Evolutionary conservation across 116 monocot species (phyloP).

Genomic region (Dioscorea cayenensis): DNA sequence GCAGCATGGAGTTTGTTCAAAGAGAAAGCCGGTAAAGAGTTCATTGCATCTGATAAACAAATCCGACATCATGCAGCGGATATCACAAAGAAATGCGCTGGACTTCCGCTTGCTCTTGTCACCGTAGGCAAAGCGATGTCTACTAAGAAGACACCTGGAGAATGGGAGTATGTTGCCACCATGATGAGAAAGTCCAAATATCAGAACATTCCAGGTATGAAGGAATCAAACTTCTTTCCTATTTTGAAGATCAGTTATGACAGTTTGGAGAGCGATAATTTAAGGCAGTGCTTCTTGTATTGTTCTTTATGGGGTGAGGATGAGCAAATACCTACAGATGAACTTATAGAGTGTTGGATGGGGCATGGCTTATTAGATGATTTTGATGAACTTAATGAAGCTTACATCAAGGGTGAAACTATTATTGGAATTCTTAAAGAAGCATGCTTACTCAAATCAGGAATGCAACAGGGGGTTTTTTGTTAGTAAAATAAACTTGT

Average conservation of each 20-base stretch:
- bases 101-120: constrained; percentile 34
- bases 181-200: constrained; percentile 10
- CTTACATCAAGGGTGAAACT: constrained; percentile 13
- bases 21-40: constrained; percentile 9
- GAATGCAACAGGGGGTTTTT: no score
- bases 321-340: constrained; percentile 6
- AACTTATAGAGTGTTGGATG: constrained; percentile 29
- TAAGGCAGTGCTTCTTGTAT: constrained; percentile 23
- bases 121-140: constrained; percentile 17
- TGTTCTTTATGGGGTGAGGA: constrained; percentile 33
- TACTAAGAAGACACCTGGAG: neutral
- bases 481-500: no score
- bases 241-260: constrained; percentile 28
- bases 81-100: constrained; percentile 16
- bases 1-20: constrained; percentile 17
- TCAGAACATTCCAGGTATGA: constrained; percentile 2
- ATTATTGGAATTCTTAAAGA: constrained; percentile 14
- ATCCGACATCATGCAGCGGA: constrained; percentile 7
- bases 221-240: constrained; percentile 1
- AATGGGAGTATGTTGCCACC: constrained; percentile 17
- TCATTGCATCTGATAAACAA: neutral
- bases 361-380: constrained; percentile 29
- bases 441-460: constrained; percentile 29
- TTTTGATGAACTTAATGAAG: constrained; percentile 3
- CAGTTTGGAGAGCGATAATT: constrained; percentile 3